Conservation (phyloP, 2,329 filamentous ascomycete genomes). For the Calonectria leucothoes region DNA sequence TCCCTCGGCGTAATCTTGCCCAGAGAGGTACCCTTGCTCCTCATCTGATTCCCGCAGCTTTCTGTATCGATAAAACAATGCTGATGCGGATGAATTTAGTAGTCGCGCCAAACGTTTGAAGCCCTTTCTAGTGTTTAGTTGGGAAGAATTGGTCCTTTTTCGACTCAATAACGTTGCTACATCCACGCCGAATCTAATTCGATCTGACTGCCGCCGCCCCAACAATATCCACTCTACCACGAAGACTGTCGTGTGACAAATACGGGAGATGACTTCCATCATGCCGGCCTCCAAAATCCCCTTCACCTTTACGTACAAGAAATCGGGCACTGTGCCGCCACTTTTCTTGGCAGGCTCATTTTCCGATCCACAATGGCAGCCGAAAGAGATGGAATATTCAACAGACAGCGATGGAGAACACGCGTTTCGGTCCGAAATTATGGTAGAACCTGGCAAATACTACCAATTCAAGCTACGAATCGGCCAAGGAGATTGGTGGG, state of each 20-base stretch:
- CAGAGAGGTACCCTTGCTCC: conserved; percentile 30
- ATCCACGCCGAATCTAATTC: neutral
- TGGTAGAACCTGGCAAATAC: conserved; percentile 65
- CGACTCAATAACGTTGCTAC: neutral
- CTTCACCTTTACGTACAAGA: conserved; percentile 71
- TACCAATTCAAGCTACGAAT: conserved; percentile 83
- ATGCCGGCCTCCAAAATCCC: conserved; percentile 47
- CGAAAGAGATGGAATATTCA: conserved; percentile 71
- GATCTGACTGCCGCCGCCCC: neutral
- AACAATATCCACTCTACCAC: neutral
- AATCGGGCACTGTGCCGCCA: conserved; percentile 71
- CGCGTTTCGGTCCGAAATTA: conserved; percentile 68
- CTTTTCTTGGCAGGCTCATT: conserved; percentile 79
- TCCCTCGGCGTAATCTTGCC: conserved; percentile 24
- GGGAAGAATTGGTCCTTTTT: neutral
- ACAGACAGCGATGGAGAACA: conserved; percentile 64
- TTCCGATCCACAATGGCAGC: conserved; percentile 74
- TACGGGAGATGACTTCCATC: conserved; percentile 1
- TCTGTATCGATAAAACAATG: conserved; percentile 20
- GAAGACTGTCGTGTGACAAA: neutral
- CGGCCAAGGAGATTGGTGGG: conserved; percentile 76
- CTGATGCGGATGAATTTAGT: conserved; percentile 20
- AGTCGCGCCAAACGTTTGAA: conserved; percentile 5
- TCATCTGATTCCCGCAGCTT: conserved; percentile 37
- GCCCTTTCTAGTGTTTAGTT: neutral